Evolutionary conservation across 1,284 basidiomycete genomes (phyloP).

Genomic region (Volvariella volvacea): DNA sequence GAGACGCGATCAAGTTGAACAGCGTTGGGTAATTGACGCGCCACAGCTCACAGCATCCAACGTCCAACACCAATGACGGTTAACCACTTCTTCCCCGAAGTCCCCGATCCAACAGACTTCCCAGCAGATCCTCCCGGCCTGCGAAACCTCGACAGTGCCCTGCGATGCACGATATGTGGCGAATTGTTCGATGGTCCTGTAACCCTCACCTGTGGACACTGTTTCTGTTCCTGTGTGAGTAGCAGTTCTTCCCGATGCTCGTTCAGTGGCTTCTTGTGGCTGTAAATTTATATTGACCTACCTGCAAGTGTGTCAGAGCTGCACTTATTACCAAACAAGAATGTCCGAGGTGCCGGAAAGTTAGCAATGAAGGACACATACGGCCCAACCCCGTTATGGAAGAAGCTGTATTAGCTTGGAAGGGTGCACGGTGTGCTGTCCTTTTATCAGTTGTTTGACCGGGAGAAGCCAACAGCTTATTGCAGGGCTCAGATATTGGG

Average conservation of each 20-base stretch:
- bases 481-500: background rate
- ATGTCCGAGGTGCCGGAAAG: conserved; percentile 61
- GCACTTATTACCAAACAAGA: conserved; percentile 48
- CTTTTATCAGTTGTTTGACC: no score
- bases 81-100: conserved; percentile 15
- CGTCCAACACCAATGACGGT: conserved; percentile 8
- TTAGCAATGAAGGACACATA: conserved; percentile 49
- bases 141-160: conserved; percentile 51
- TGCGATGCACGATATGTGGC: conserved; percentile 66
- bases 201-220: conserved; percentile 64
- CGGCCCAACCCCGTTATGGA: conserved; percentile 55
- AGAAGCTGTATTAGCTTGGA: conserved; percentile 57
- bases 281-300: conserved; percentile 4
- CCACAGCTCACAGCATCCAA: background rate
- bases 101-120: conserved; percentile 68
- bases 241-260: background rate
- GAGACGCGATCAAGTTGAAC: no score
- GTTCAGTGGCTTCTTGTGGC: background rate
- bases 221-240: conserved; percentile 70
- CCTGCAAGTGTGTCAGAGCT: conserved; percentile 57
- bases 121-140: conserved; percentile 43
- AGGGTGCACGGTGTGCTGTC: conserved; percentile 47
- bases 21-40: no score
- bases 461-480: no score
- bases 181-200: conserved; percentile 69